Conservation (phyloP, 2,329 filamentous ascomycete genomes). For the Neonectria coccinea region DNA sequence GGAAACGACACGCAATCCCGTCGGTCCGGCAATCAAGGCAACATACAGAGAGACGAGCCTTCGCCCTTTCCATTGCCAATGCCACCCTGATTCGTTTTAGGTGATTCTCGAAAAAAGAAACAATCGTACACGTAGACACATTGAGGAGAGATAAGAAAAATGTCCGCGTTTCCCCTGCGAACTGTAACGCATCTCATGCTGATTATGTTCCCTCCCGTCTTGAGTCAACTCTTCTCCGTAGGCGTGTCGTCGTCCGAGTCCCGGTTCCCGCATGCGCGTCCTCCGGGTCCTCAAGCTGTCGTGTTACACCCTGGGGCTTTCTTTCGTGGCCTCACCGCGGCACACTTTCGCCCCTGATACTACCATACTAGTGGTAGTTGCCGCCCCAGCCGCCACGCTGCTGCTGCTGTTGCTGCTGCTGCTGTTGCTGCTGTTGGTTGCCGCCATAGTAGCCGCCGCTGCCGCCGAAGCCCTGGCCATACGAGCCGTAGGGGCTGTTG, state of each 20-base stretch:
- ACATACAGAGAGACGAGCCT: slow-evolving; percentile 37
- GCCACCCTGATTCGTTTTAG: slow-evolving; percentile 50
- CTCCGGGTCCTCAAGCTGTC: slow-evolving; percentile 1
- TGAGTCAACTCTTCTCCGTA: slow-evolving; percentile 33
- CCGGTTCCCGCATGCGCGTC: slow-evolving; percentile 16
- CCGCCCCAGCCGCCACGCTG: slow-evolving; percentile 69
- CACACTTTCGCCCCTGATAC: slow-evolving; percentile 42
- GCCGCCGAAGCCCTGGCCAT: slow-evolving; percentile 62
- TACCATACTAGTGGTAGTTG: slow-evolving; percentile 66
- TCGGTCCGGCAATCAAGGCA: slow-evolving; percentile 39
- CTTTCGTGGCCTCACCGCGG: slow-evolving; percentile 27
- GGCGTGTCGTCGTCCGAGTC: slow-evolving; percentile 10
- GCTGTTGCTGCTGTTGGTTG: slow-evolving; percentile 49
- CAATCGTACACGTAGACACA: slow-evolving; percentile 55
- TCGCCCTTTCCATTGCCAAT: slow-evolving; percentile 31
- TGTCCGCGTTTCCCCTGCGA: slow-evolving; percentile 43
- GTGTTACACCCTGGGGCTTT: slow-evolving; percentile 12
- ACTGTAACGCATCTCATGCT: slow-evolving; percentile 46
- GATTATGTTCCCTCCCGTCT: slow-evolving; percentile 48
- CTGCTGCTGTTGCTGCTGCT: slow-evolving; percentile 54
- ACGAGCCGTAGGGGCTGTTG: slow-evolving; percentile 66
- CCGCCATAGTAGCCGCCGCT: slow-evolving; percentile 61
- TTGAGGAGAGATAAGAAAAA: slow-evolving; percentile 43
- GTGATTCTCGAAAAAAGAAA: slow-evolving; percentile 50
- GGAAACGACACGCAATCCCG: slow-evolving; percentile 44